These are phyloP conservation scores for Aschersonia sp. DNA, from an alignment of 2,329 filamentous ascomycete genomes.

Conservation along the genomic window DNA sequence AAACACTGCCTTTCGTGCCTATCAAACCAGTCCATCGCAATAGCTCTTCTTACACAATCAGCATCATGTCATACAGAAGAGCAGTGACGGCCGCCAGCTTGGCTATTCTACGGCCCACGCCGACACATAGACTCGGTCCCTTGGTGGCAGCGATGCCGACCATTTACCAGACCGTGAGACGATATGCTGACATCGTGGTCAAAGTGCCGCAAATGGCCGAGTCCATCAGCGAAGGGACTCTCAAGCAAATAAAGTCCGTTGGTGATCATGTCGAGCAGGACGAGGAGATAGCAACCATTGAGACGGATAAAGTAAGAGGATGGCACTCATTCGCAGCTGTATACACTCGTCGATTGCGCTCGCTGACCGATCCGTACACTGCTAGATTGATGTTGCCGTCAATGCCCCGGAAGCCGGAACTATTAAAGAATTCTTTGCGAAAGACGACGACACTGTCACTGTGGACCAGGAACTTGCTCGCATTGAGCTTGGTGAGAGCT, in stretches of 20 bases:
- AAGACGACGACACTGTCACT: conserved; percentile 87
- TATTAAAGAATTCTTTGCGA: conserved; percentile 83
- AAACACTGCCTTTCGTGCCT: too few species aligned
- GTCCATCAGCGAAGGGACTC: conserved; percentile 91
- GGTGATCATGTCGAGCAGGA: conserved; percentile 92
- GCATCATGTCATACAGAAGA: conserved; percentile 27
- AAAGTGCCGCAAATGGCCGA: conserved; percentile 98
- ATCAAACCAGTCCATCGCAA: too few species aligned
- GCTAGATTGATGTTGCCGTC: conserved; percentile 86
- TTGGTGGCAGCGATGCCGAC: conserved; percentile 26
- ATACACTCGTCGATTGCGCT: not conserved
- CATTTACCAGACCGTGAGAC: conserved; percentile 42
- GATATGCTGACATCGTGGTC: conserved; percentile 67
- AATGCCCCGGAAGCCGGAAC: conserved; percentile 84
- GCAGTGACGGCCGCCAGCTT: conserved; percentile 27
- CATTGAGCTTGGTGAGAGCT: conserved; percentile 62
- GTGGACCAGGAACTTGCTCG: conserved; percentile 87
- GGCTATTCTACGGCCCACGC: conserved; percentile 26
- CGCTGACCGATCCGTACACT: not conserved
- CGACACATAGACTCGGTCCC: conserved; percentile 7
- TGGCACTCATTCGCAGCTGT: not conserved
- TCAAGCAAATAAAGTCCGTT: conserved; percentile 91
- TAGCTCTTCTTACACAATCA: not conserved
- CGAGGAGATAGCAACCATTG: conserved; percentile 96
- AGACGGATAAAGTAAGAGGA: conserved; percentile 78